Evolutionary conservation across 805 yeast species (phyloP), one percentile per base, ranked within the genome.

Genomic region (Yarrowia yakushimensis): DNA sequence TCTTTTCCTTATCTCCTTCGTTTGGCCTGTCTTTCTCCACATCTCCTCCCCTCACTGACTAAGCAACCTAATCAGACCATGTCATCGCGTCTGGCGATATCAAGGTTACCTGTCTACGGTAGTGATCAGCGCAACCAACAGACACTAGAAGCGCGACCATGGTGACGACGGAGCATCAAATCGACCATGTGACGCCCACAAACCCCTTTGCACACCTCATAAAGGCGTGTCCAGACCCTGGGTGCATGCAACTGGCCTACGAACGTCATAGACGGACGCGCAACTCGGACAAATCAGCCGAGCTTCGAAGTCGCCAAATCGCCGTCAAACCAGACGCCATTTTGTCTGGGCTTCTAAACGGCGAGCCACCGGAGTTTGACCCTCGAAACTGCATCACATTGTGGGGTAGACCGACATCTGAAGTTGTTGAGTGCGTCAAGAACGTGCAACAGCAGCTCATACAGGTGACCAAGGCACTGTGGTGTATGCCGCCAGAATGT

Each of bases 401-500:
- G 12, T 55, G 61, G 61, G 61, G 48, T 2, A 4, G 61, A 10
- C 61, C 61, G 18, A 39, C 61, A 9, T 20, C 46, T 0, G 30
- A 20, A 11, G 61, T 55, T n/a, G 20, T 39, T 5, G 37, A 39
- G n/a, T 37, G 48, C 18, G 48, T 55, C 37, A n/a, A 18, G 17
- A 4, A 4, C 3, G 61, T 55, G 3, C 61, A 55, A 9, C 13
- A 28, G 20, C n/a, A 55, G 46, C 61, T 55, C 4, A n/a, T 13
- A 13, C 20, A 22, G 12, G 39, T 39, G 5, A 39, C 48, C 11
- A 6, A 28, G 27, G 61, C 52, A 15, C 37, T 62, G 3, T 62
- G 64, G 64, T 33, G 36, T 28, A 62, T 55, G 63, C 64, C 64
- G 10, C 42, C 48, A 20, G 57, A 57, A 10, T 37, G 48, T 22